Base-by-base conservation (phyloP, 306 rosid species). In the Crotalaria pallida region DNA sequence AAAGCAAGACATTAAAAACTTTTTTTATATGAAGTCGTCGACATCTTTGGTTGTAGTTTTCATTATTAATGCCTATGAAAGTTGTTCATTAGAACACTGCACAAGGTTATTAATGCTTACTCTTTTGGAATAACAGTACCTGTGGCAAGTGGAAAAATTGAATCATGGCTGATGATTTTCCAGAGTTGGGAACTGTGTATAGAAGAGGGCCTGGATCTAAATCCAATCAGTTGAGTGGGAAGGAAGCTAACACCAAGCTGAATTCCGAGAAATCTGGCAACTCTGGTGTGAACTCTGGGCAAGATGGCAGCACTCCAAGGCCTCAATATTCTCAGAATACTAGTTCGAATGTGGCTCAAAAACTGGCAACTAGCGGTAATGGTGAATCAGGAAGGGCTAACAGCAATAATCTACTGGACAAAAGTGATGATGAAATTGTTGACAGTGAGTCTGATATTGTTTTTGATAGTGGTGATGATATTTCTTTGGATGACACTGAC, bases 91-190 rank as follows among this genome's bases (percentile, higher is more conserved):
- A 2, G 2, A 62, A 69, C 50, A 34, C 47, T 15, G 45, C 19
- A 47, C 22, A 40, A n/a, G 17, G 2, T 53, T 22, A 61, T 69
- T 70, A n/a, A 47, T n/a, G 12, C 22, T 58, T 11, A 9, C 38
- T 55, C 29, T 33, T 56, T 56, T 67, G 77, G 10, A 55, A 23
- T 52, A 23, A 49, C 63, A 67, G 67, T 5, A 47, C 61, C 62
- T 1, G 27, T 15, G 15, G 5, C 15, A 67, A 76, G 52, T 52
- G 21, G 58, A 49, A 34, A 31, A 49, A 50, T 50, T 69, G 64
- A 71, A 56, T 29, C 16, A 83, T 83, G 87, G 75, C 65, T 3
- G 84, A 69, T 40, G 33, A 5, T 40, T 83, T 83, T 80, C 84
- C 84, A 11, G 24, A 23, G 65, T 23, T 83, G 77, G 67, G 23